These are phyloP conservation scores for Fusarium sp. DNA, from an alignment of 2,329 filamentous ascomycete genomes.

Conservation along the genomic window DNA sequence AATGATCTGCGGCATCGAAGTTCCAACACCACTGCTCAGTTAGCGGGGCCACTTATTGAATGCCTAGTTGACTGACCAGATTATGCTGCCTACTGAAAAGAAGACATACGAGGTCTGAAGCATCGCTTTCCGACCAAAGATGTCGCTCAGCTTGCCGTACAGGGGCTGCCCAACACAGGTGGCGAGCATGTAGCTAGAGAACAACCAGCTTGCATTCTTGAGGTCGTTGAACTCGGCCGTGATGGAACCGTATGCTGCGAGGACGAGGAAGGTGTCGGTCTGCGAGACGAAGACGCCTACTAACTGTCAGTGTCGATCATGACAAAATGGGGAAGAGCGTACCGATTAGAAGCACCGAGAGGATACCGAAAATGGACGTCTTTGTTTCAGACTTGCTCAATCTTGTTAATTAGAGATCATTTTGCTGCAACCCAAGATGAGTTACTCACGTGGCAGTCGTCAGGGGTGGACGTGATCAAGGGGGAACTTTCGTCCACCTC, in stretches of 20 bases:
- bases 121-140: slow-evolving; percentile 11
- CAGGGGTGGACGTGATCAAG: not conserved
- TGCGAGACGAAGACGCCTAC: slow-evolving; percentile 23
- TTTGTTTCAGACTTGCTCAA: not conserved
- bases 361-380: not conserved
- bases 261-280: slow-evolving; percentile 17
- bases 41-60: not conserved
- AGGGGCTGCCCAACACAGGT: slow-evolving; percentile 7
- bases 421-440: not conserved
- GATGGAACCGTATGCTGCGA: slow-evolving; percentile 14
- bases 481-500: not conserved
- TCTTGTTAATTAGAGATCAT: not conserved
- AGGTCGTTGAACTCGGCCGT: slow-evolving; percentile 18
- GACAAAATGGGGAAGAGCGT: not conserved
- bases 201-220: slow-evolving; percentile 11
- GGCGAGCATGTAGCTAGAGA: slow-evolving; percentile 9
- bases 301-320: not conserved
- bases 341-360: slow-evolving; percentile 1
- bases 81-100: slow-evolving; percentile 7
- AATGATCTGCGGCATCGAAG: slow-evolving; percentile 1
- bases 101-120: slow-evolving; percentile 5
- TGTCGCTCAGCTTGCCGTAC: slow-evolving; percentile 23
- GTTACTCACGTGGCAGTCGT: not conserved
- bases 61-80: not conserved
- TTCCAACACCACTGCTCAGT: not conserved